A percentile compares a stretch with the other conserved stretches of the same genome.
Conservation (phyloP, 441 rosid species). For the Pelargonium australe region DNA sequence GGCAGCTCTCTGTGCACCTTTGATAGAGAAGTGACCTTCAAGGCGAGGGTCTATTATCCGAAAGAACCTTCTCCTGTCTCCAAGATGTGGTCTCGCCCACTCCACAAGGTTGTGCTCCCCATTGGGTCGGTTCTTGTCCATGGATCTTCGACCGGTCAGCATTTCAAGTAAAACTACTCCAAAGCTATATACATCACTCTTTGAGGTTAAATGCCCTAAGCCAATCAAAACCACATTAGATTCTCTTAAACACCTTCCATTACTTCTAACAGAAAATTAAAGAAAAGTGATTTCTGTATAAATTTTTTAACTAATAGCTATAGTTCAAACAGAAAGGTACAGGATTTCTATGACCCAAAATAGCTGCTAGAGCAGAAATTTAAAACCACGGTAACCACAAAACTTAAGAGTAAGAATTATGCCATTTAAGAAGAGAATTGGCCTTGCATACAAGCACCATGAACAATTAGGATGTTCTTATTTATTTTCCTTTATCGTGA, state of each 20-base stretch:
- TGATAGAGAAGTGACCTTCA: slow-evolving; percentile 60
- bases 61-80: slow-evolving; percentile 50
- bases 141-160: slow-evolving; percentile 60
- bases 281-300: background rate
- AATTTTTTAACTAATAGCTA: background rate
- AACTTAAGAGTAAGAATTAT: too few relatives aligned
- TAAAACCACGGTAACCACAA: too few relatives aligned
- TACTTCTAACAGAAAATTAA: background rate
- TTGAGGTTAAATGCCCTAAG: slow-evolving; percentile 55
- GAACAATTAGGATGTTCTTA: too few relatives aligned
- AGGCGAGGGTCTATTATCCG: slow-evolving; percentile 57
- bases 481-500: too few relatives aligned
- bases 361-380: too few relatives aligned
- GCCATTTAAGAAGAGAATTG: too few relatives aligned
- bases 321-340: too few relatives aligned
- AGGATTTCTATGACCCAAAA: too few relatives aligned
- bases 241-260: background rate
- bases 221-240: slow-evolving; percentile 18
- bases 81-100: slow-evolving; percentile 62
- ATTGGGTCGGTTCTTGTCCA: slow-evolving; percentile 62
- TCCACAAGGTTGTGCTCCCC: slow-evolving; percentile 66
- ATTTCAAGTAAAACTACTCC: slow-evolving; percentile 70
- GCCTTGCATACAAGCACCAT: too few relatives aligned
- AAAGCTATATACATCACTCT: slow-evolving; percentile 67
- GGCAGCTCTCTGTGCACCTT: slow-evolving; percentile 60